phyloP scores from a whole-genome alignment of 768 basidiomycete genomes.

The Phlebiopsis flavidoalba region DNA sequence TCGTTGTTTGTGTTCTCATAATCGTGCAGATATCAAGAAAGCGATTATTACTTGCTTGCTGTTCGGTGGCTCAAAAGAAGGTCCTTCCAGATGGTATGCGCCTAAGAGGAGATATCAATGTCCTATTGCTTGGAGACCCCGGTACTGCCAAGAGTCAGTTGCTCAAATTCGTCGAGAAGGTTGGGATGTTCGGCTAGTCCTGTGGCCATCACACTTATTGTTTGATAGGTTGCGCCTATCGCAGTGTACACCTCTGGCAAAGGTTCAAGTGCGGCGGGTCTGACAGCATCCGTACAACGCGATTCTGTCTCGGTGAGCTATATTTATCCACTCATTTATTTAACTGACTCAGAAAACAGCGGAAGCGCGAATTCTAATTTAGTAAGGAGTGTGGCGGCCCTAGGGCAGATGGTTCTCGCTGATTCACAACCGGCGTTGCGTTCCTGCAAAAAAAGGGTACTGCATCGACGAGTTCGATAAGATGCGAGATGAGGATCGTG shows the following conservation, averaged over 20 bases:
- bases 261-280: slow-evolving; percentile 96
- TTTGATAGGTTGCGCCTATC: slow-evolving; percentile 82
- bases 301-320: slow-evolving; percentile 79
- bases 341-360: slow-evolving; percentile 34
- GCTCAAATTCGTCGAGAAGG: slow-evolving; percentile 98
- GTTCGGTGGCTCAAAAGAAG: slow-evolving; percentile 96
- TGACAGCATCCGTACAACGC: slow-evolving; percentile 95
- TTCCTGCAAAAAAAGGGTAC: too few relatives aligned
- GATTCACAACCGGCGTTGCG: slow-evolving; percentile 98
- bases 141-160: slow-evolving; percentile 98
- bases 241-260: slow-evolving; percentile 99
- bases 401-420: slow-evolving; percentile 99
- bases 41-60: slow-evolving; percentile 95
- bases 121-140: slow-evolving; percentile 92
- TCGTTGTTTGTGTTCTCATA: background rate
- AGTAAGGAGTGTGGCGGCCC: slow-evolving; percentile 96
- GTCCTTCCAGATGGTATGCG: slow-evolving; percentile 96
- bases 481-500: slow-evolving; percentile 98
- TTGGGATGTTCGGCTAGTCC: slow-evolving; percentile 19
- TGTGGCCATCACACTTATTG: background rate
- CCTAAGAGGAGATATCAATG: slow-evolving; percentile 95
- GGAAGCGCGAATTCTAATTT: slow-evolving; percentile 98
- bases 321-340: background rate
- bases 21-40: slow-evolving; percentile 88
- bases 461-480: slow-evolving; percentile 99